Evolutionary conservation across 352 stramenopile species (phyloP), one percentile per base, ranked within the genome.

Genomic region (Phytophthora macrochlamydospora): DNA sequence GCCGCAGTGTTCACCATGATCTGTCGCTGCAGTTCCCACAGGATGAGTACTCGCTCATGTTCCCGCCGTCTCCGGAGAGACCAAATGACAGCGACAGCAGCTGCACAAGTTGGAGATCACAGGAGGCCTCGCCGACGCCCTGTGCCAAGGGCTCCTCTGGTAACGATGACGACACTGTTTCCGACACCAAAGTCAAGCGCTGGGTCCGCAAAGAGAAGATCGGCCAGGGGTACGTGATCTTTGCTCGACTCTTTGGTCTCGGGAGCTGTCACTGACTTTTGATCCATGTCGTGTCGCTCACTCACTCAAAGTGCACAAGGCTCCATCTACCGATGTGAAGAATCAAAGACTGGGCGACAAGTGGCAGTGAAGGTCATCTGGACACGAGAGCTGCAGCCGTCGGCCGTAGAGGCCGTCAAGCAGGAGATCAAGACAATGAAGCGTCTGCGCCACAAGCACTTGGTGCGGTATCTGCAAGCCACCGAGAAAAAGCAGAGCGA

Each of bases 201-300:
- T 91, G 76, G 72, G 55, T 83, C 7, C 83, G 85, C 51, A 94
- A 91, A 67, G 85, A 94, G 56, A 91, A 92, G 60, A 90, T 92
- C 58, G 85, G 85, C 1, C 85, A 94, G 56, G 85, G 83, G 82
- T 92, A 76, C 7, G 72, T 69, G 18, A 11, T 11, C 0, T 12
- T 40, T 8, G 8, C 24, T 31, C 2, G 29, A 37, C 14, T 12
- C 30, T 35, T 55, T 30, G 46, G 24, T 50, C 31, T n/a, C 52
- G 33, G 44, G 29, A 9, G 18, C 38, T 74, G 7, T 58, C 35
- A 59, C 9, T 24, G 49, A 35, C 42, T 9, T 55, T 35, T 52
- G 61, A 13, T 32, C 11, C 46, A 5, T 5, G 33, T 12, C 58
- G 14, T 2, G 18, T 24, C 18, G 18, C 18, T 24, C 18, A 24